These are phyloP conservation scores for Aphanomyces euteiches DNA, from an alignment of 352 stramenopile species.

Conservation along the genomic window DNA sequence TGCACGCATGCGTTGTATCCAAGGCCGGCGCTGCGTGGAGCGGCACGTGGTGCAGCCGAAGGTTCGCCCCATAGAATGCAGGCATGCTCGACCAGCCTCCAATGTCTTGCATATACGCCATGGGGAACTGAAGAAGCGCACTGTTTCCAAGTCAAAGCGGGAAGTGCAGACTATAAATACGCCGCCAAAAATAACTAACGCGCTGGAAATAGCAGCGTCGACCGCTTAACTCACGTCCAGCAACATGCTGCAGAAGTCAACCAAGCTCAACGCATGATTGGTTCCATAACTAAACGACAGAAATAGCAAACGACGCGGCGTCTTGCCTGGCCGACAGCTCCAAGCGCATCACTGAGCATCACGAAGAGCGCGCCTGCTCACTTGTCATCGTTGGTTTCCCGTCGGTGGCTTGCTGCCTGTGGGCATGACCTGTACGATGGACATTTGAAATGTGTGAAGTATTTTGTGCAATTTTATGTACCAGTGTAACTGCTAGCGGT, in stretches of 20 bases:
- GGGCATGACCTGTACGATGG: not conserved
- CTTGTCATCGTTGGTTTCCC: too few species aligned
- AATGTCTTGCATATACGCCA: conserved; percentile 22
- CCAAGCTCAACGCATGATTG: too few species aligned
- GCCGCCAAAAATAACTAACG: not conserved
- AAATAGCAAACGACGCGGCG: too few species aligned
- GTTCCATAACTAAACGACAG: too few species aligned
- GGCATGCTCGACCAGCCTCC: conserved; percentile 5
- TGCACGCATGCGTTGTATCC: conserved; percentile 8
- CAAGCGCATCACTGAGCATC: too few species aligned
- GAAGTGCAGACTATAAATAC: not conserved
- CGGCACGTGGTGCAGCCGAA: not conserved
- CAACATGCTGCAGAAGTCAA: too few species aligned
- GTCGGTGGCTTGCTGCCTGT: too few species aligned
- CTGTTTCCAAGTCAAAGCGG: conserved; percentile 6
- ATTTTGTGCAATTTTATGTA: not conserved
- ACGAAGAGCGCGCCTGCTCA: too few species aligned
- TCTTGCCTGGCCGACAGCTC: too few species aligned
- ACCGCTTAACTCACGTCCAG: not conserved
- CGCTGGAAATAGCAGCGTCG: not conserved
- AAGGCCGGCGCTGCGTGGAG: not conserved
- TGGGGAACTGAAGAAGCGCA: not conserved
- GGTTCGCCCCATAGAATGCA: not conserved
- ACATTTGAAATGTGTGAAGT: conserved; percentile 14
- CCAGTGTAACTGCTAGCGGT: not conserved